Evolutionary conservation across 768 basidiomycete genomes (phyloP), one percentile per base, ranked within the genome.

Genomic region (Nidula microcarpa): DNA sequence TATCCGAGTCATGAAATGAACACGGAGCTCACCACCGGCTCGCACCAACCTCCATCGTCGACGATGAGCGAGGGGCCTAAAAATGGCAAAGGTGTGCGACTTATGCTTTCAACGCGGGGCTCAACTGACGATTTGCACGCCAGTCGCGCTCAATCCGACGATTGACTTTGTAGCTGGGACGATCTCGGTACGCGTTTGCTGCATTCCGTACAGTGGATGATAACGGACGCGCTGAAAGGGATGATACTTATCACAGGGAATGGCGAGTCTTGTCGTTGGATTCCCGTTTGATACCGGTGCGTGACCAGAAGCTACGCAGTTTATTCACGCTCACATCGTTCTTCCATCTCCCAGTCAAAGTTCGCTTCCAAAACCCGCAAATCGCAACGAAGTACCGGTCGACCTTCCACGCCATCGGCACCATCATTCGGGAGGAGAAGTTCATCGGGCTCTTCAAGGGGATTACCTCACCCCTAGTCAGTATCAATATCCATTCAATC

Each of bases 121-220:
- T 30, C 3, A 30, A 30, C 23, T 30, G 23, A 30, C 23, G 23
- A 30, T 30, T 30, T 30, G 23, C 23, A 30, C 23, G 23, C 23
- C 34, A 65, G 68, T 63, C 33, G 67, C 63, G 49, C 75, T 85
- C 39, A 74, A 84, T 60, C 87, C 89, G 2, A 79, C 79, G 1
- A 66, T 90, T 17, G 89, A 95, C 64, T 93, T 94, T 65, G 64
- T 83, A 41, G 90, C 90, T 4, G 92, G 92, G 5, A 91, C 90
- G 0, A 69, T 86, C 34, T 84, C 85, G 47, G 72, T 71, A 59
- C 23, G 23, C 43, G 67, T 57, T 36, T 23, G 13, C 39, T 57
- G 47, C 16, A 39, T 37, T 6, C 33, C 48, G 13, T 45, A 32
- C 23, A 30, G 23, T 30, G 23, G 4, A 41, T 13, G 45, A 43